phyloP scores from a whole-genome alignment of 768 basidiomycete genomes.

The Tylopilus balloui region DNA sequence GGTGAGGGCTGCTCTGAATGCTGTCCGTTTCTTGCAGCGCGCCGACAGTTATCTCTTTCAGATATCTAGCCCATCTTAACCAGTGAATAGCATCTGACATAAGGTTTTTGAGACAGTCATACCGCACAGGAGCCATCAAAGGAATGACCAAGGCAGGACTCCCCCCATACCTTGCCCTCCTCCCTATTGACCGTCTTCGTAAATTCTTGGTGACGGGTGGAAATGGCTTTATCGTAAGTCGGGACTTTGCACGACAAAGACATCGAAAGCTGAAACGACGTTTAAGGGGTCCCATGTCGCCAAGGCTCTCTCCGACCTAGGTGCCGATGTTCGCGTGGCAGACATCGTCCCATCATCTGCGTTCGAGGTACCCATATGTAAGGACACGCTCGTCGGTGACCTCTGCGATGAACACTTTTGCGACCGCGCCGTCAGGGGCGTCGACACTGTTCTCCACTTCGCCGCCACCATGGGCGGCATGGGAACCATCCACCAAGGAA shows the following conservation, averaged over 20 bases:
- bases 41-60: neutral
- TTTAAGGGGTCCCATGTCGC: conserved; percentile 51
- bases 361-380: conserved; percentile 21
- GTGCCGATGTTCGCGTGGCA: conserved; percentile 39
- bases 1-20: neutral
- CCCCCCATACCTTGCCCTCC: neutral
- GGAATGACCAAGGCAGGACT: conserved; percentile 1
- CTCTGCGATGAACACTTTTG: conserved; percentile 43
- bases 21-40: neutral
- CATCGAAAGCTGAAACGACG: neutral
- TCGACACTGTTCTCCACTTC: conserved; percentile 49
- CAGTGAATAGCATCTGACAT: neutral
- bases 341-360: conserved; percentile 34
- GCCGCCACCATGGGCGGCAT: conserved; percentile 64
- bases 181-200: neutral
- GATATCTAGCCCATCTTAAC: neutral
- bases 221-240: conserved; percentile 50
- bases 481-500: conserved; percentile 52
- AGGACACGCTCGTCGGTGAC: conserved; percentile 42
- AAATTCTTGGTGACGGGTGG: conserved; percentile 46
- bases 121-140: neutral
- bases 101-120: neutral
- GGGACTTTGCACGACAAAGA: neutral
- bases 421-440: conserved; percentile 34
- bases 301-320: conserved; percentile 31